Conservation (phyloP, 768 basidiomycete genomes). For the Chlorophyllum brunneum region DNA sequence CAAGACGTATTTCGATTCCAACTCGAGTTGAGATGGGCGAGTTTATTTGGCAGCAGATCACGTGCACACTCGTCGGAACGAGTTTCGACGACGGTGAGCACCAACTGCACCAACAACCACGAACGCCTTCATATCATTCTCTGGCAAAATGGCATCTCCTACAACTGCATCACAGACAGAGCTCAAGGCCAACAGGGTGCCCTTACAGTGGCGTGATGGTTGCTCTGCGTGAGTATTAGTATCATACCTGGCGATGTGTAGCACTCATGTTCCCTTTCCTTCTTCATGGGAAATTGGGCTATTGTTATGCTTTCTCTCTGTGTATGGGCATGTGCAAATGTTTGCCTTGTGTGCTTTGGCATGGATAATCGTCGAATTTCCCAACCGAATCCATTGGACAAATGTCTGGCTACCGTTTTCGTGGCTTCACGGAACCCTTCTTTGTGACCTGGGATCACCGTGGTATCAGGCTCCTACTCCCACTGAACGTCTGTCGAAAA, state of each 20-base stretch:
- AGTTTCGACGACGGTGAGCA: no score
- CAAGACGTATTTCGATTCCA: no score
- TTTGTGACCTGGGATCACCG: neutral
- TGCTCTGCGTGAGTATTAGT: slow-evolving; percentile 77
- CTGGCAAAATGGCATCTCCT: slow-evolving; percentile 54
- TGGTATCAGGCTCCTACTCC: slow-evolving; percentile 69
- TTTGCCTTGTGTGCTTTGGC: no score
- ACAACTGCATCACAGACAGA: slow-evolving; percentile 82
- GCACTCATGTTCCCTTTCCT: neutral
- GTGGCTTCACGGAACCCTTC: neutral
- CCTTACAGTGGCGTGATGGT: slow-evolving; percentile 82
- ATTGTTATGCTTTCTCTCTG: neutral
- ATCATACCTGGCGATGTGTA: neutral
- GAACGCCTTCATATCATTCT: neutral
- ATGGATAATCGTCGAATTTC: no score
- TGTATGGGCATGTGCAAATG: no score
- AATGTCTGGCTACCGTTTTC: neutral
- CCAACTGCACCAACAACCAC: neutral
- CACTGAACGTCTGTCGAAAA: slow-evolving; percentile 83
- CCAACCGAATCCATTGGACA: neutral
- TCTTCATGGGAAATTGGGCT: neutral
- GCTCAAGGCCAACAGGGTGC: slow-evolving; percentile 70
- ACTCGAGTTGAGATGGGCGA: no score
- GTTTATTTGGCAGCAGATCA: no score
- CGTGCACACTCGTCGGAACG: neutral